These are phyloP conservation scores for Quercus engelmannii DNA, from an alignment of 306 rosid species.

Conservation along the genomic window DNA sequence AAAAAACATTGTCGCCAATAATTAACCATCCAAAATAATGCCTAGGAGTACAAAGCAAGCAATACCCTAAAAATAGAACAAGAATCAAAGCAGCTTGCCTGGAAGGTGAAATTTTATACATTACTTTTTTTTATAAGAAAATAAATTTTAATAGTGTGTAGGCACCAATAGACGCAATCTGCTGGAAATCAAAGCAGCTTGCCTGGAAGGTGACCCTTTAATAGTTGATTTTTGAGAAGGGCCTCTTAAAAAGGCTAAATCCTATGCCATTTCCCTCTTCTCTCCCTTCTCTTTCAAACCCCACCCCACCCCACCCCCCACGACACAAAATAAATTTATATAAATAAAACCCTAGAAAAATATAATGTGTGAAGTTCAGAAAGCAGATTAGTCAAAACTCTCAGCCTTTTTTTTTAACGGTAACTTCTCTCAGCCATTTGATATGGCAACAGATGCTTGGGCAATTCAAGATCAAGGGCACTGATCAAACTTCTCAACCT, in stretches of 20 bases:
- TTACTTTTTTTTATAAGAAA: too few relatives aligned
- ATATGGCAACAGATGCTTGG: conserved; percentile 78
- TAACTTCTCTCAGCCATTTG: conserved; percentile 35
- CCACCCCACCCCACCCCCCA: too few relatives aligned
- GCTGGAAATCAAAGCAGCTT: conserved; percentile 40
- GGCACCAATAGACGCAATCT: conserved; percentile 55
- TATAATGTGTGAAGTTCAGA: conserved; percentile 73
- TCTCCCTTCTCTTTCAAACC: conserved; percentile 45
- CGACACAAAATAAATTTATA: neutral
- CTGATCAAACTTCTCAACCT: conserved; percentile 34
- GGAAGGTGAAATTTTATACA: too few relatives aligned
- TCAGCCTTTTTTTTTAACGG: conserved; percentile 28
- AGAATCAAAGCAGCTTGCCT: too few relatives aligned
- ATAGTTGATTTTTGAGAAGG: conserved; percentile 51
- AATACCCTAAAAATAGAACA: neutral
- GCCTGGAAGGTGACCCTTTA: conserved; percentile 61
- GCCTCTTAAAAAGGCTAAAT: conserved; percentile 49
- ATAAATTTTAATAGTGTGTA: conserved; percentile 1
- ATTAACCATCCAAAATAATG: neutral
- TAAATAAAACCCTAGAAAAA: too few relatives aligned
- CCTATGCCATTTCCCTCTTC: conserved; percentile 51
- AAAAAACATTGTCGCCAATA: neutral
- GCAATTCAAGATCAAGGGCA: conserved; percentile 74
- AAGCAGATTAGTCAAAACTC: conserved; percentile 74
- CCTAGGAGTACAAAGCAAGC: neutral